A percentile compares a stretch with the other conserved stretches of the same genome.
These are phyloP conservation scores for Flagelloscypha sp. DNA, from an alignment of 768 basidiomycete species.

Conservation along the genomic window DNA sequence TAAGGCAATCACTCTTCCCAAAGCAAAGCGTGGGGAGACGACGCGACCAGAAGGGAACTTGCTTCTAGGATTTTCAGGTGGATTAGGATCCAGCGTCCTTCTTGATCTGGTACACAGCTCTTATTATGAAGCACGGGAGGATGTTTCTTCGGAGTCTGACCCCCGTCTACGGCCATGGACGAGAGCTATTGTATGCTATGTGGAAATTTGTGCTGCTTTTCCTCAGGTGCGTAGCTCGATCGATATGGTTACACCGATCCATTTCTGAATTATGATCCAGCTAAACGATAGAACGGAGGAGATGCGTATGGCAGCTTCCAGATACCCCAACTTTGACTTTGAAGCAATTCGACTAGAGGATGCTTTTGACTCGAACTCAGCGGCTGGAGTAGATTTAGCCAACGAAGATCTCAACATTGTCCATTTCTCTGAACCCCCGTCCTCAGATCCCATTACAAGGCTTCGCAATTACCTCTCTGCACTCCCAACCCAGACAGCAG, in stretches of 20 bases:
- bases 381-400: slow-evolving; percentile 35
- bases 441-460: slow-evolving; percentile 17
- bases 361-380: slow-evolving; percentile 46
- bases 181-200: slow-evolving; percentile 55
- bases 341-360: slow-evolving; percentile 61
- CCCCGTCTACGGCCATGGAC: slow-evolving; percentile 66
- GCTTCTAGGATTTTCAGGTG: slow-evolving; percentile 69
- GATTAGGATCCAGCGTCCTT: slow-evolving; percentile 65
- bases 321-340: slow-evolving; percentile 48
- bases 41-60: slow-evolving; percentile 65
- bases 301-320: slow-evolving; percentile 34
- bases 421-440: slow-evolving; percentile 7
- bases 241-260: slow-evolving; percentile 1
- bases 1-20: slow-evolving; percentile 52
- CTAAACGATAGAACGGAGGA: slow-evolving; percentile 48
- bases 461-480: slow-evolving; percentile 49
- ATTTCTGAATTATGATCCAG: slow-evolving; percentile 25
- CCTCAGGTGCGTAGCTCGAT: slow-evolving; percentile 40
- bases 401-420: slow-evolving; percentile 39
- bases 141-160: slow-evolving; percentile 45
- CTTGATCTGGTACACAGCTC: slow-evolving; percentile 57
- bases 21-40: slow-evolving; percentile 44
- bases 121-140: slow-evolving; percentile 37
- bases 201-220: slow-evolving; percentile 58
- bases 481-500: slow-evolving; percentile 69